Percentiles rank a stretch among this genome's conserved stretches.
phyloP scores from a whole-genome alignment of 2,329 filamentous ascomycete genomes.

The Fusarium brevicatenulatum region DNA sequence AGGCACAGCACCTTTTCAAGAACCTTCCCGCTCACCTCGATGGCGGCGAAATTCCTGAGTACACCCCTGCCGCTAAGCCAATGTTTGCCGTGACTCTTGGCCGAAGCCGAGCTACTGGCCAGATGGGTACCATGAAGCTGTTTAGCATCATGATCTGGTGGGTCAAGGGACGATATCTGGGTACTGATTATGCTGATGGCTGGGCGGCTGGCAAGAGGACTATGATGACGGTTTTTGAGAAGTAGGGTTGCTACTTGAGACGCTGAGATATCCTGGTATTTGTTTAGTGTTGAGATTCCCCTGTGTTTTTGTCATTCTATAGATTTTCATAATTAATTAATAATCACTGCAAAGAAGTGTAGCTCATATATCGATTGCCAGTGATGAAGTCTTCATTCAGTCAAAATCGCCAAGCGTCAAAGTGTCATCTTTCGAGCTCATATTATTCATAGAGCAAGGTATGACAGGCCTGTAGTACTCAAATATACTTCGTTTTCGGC shows the following conservation, averaged over 20 bases:
- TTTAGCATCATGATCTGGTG: constrained; percentile 53
- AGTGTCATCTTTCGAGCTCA: background rate
- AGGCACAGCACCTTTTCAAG: constrained; percentile 50
- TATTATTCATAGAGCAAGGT: background rate
- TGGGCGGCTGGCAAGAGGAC: constrained; percentile 51
- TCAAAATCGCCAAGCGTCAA: background rate
- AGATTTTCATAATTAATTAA: background rate
- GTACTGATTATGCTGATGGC: constrained; percentile 46
- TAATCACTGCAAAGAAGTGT: background rate
- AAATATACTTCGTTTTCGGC: background rate
- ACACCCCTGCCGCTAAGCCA: constrained; percentile 44
- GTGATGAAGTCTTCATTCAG: background rate
- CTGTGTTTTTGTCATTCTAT: background rate
- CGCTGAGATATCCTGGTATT: background rate
- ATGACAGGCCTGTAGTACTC: background rate
- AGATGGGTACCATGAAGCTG: constrained; percentile 51
- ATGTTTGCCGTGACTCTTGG: constrained; percentile 54
- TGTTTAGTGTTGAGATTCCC: constrained; percentile 1
- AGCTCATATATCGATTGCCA: too few species aligned
- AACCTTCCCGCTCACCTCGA: constrained; percentile 49
- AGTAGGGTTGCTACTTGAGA: constrained; percentile 25
- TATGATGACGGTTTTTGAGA: constrained; percentile 47
- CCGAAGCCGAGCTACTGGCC: constrained; percentile 52
- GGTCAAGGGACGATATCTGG: constrained; percentile 52
- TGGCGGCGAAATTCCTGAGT: constrained; percentile 44